Evolutionary conservation across 2,329 filamentous ascomycete genomes (phyloP).

Genomic region (Cordyceps sp.): DNA sequence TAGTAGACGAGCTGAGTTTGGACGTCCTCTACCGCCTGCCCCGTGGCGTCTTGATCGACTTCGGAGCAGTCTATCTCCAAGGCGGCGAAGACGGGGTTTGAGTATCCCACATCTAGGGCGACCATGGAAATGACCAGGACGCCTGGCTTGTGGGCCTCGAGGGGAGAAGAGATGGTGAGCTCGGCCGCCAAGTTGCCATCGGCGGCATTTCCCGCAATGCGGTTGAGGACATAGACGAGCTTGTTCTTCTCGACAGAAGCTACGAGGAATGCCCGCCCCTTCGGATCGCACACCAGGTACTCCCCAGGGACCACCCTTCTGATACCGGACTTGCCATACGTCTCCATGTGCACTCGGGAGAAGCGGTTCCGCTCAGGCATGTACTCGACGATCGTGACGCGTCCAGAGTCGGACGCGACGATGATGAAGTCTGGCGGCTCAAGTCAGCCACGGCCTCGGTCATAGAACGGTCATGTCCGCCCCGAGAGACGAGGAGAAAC

Average conservation of each 20-base stretch:
- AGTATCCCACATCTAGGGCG: conserved; percentile 86
- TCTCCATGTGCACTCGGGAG: conserved; percentile 82
- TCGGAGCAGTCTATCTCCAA: conserved; percentile 89
- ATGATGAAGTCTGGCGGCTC: conserved; percentile 95
- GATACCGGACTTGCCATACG: conserved; percentile 92
- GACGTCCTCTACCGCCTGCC: conserved; percentile 61
- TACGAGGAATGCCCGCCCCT: conserved; percentile 86
- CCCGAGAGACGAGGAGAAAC: background rate
- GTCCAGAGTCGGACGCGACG: conserved; percentile 85
- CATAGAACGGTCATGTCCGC: no score
- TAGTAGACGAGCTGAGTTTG: conserved; percentile 95
- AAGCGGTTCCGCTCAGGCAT: conserved; percentile 74
- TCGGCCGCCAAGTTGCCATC: conserved; percentile 23
- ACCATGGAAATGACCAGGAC: conserved; percentile 79
- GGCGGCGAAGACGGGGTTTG: conserved; percentile 90
- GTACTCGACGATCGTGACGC: conserved; percentile 89
- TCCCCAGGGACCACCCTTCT: conserved; percentile 88
- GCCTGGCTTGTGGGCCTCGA: conserved; percentile 89
- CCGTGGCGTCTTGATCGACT: conserved; percentile 77
- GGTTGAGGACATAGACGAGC: conserved; percentile 94
- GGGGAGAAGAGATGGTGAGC: conserved; percentile 88
- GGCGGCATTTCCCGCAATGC: conserved; percentile 51
- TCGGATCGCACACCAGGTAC: conserved; percentile 89
- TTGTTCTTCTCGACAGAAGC: conserved; percentile 98
- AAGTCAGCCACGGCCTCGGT: no score